Evolutionary conservation across 331 rosid genomes (phyloP), one percentile per base, ranked within the genome.

Genomic region (Rhamnella rubrinervis): DNA sequence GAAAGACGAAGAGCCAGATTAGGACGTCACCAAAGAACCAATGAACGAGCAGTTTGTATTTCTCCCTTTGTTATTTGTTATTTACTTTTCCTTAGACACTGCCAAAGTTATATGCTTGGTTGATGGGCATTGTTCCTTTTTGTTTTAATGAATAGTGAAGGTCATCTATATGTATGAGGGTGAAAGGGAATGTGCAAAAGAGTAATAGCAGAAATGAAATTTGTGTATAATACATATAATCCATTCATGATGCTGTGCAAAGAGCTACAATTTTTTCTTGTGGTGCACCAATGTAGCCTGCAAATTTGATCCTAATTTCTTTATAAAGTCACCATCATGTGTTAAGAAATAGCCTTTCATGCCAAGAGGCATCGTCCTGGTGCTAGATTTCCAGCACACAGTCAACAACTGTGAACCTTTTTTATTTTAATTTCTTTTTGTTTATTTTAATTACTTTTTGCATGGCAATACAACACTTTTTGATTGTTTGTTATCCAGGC

Each of bases 1-100:
- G 97, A 89, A 72, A 89, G 97, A 81, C 80, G 99, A 74, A 91
- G 51, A 71, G 87, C 92, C 8, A 85, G 97, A 84, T 72, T 81
- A 72, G 86, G 80, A 69, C 96, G 96, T 53, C 76, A 79, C 56
- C 97, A 84, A 66, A 85, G 95, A 80, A 72, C 88, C 51, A 76
- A 87, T 44, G 89, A 82, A 53, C 85, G 97, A 37, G 84, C 87
- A 84, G 99, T 95, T 55, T 74, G 92, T 89, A 69, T 76, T 74
- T 41, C 63, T 61, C 73, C 39, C 66, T 61, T 59, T 56, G 40
- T 60, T 58, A 9, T 70, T 71, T 68, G 41, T 47, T 17, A 28
- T 17, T 23, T 26, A 59, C 20, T 40, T 39, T 39, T 25, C 8
- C 64, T 46, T 52, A 4, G 8, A 3, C 56, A 28, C 15, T 16